Conservation (phyloP, 225 moss, liverwort and hornwort genomes). For the Antitrichia curtipendula region DNA sequence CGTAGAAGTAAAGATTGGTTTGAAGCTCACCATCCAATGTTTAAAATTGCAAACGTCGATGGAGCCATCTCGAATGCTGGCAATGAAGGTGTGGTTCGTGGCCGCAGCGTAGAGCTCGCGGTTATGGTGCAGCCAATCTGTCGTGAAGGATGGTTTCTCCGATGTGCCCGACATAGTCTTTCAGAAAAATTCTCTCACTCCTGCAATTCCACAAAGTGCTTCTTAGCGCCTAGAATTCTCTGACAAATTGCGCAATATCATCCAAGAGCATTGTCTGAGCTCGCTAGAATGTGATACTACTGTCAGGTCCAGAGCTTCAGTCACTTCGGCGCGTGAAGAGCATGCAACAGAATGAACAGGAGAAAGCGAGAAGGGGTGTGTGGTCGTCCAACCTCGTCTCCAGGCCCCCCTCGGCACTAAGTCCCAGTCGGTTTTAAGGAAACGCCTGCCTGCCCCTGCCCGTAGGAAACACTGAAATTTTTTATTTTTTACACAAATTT, state of each 20-base stretch:
- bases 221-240: not conserved
- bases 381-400: not conserved
- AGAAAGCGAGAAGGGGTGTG: not conserved
- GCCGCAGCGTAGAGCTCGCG: constrained; percentile 48
- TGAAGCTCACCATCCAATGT: constrained; percentile 61
- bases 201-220: not conserved
- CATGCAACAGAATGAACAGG: not conserved
- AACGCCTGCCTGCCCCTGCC: too few relatives aligned
- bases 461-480: too few relatives aligned
- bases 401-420: too few relatives aligned
- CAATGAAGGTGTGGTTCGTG: constrained; percentile 54
- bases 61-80: constrained; percentile 70
- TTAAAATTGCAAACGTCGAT: constrained; percentile 43
- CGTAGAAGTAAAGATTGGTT: not conserved
- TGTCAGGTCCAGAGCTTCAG: not conserved
- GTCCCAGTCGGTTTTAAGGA: too few relatives aligned
- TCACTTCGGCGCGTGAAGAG: not conserved
- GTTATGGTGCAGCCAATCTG: constrained; percentile 33
- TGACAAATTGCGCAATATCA: not conserved
- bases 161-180: not conserved
- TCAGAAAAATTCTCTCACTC: too few relatives aligned
- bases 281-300: not conserved
- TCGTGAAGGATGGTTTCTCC: constrained; percentile 16
- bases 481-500: too few relatives aligned
- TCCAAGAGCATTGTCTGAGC: not conserved